Evolutionary conservation across 345 rosid species (phyloP), one percentile per base, ranked within the genome.

Genomic region (Lenwebbia sp.): DNA sequence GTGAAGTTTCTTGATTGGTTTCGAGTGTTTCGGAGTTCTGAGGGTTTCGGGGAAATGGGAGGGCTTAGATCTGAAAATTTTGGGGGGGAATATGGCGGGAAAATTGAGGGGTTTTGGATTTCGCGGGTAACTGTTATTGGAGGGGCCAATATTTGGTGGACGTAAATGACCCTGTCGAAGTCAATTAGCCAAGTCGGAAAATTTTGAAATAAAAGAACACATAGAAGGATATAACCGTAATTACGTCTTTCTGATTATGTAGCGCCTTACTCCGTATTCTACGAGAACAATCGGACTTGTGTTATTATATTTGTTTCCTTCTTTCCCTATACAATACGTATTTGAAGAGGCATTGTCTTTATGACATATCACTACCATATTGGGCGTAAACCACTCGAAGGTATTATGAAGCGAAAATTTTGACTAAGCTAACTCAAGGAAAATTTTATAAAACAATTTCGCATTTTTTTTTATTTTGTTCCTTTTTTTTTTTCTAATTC

Each of bases 121-220:
- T 86, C 86, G 89, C 90, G 88, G 86, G 84, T 8, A 58, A 74
- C 53, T n/a, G 82, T 44, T 17, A 10, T 49, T 10, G 23, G 41
- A 30, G 76, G 75, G 76, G 74, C 23, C 44, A 2, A 33, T 33
- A 33, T 19, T 17, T 33, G 25, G 78, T 19, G 47, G 78, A 70
- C 44, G 78, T 2, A 70, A 70, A 33, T 70, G 78, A 8, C 78
- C 78, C 44, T 19, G 47, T 70, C 25, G 3, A 70, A 33, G 44
- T 19, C 44, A 1, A 19, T 15, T 21, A 2, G 78, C 78, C 7
- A 37, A 33, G 25, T 0, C 13, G 78, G 25, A 70, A 70, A 62
- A 7, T 40, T 1, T 49, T 10, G 78, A 23, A 70, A 70, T 1
- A 15, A 65, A 65, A 10, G 25, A 65, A 8, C 23, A 65, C 41